phyloP scores from a whole-genome alignment of 495 filamentous ascomycete genomes.

The Penicillium subrubescens region DNA sequence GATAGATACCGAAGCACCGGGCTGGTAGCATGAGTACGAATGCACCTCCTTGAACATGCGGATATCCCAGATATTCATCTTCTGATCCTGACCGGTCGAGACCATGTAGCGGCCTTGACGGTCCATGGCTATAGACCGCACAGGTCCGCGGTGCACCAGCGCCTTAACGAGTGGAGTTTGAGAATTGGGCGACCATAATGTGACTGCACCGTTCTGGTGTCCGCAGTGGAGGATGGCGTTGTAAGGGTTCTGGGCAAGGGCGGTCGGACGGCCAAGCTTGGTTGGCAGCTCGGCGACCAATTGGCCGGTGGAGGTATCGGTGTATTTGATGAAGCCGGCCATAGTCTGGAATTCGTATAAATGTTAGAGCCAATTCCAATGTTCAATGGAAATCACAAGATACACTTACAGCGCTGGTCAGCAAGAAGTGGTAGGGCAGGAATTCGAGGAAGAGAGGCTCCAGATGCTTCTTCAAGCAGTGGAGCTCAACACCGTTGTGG shows the following conservation, averaged over 20 bases:
- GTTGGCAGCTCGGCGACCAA: slow-evolving; percentile 83
- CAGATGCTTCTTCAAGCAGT: slow-evolving; percentile 84
- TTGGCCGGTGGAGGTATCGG: slow-evolving; percentile 90
- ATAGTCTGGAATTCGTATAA: slow-evolving; percentile 56
- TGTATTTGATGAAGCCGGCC: slow-evolving; percentile 87
- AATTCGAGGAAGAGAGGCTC: slow-evolving; percentile 97
- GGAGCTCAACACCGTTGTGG: slow-evolving; percentile 81
- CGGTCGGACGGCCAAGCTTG: slow-evolving; percentile 77
- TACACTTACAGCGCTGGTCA: slow-evolving; percentile 74
- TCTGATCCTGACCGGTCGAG: slow-evolving; percentile 83
- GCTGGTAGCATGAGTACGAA: slow-evolving; percentile 82
- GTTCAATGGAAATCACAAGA: neutral
- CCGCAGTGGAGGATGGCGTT: slow-evolving; percentile 92
- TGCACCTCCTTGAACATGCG: slow-evolving; percentile 92
- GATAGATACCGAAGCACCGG: slow-evolving; percentile 82
- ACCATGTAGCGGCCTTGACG: slow-evolving; percentile 95
- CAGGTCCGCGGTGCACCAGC: slow-evolving; percentile 92
- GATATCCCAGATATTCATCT: slow-evolving; percentile 96
- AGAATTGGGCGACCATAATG: slow-evolving; percentile 94
- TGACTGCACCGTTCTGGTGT: slow-evolving; percentile 92
- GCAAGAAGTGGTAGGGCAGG: slow-evolving; percentile 91
- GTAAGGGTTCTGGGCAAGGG: slow-evolving; percentile 81
- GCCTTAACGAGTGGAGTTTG: slow-evolving; percentile 86
- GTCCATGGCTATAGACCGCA: slow-evolving; percentile 82
- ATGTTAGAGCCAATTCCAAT: slow-evolving; percentile 8